phyloP scores from a whole-genome alignment of 352 stramenopile genomes.

The Globisporangium sylvaticum region DNA sequence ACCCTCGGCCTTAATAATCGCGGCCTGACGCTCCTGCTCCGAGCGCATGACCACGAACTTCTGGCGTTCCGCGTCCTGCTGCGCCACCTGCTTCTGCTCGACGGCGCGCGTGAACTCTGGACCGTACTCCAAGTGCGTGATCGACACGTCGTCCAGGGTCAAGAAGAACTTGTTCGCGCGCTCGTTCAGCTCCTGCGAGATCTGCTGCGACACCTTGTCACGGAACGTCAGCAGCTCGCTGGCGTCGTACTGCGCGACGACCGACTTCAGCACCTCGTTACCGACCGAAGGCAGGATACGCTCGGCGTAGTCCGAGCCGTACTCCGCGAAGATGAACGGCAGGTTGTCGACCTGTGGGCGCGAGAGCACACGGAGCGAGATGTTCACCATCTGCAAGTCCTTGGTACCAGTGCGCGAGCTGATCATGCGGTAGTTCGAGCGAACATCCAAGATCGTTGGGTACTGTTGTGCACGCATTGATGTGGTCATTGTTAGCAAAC shows the following conservation, averaged over 20 bases:
- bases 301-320: conserved; percentile 98
- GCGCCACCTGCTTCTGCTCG: conserved; percentile 99
- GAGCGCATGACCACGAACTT: conserved; percentile 98
- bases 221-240: conserved; percentile 98
- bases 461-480: conserved; percentile 33
- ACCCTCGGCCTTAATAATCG: conserved; percentile 93
- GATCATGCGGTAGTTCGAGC: conserved; percentile 96
- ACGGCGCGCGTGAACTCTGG: conserved; percentile 99
- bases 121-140: conserved; percentile 99
- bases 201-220: conserved; percentile 96
- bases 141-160: conserved; percentile 98
- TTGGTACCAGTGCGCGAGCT: conserved; percentile 96
- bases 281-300: conserved; percentile 99
- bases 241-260: conserved; percentile 98
- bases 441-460: conserved; percentile 98
- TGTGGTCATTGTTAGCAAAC: no score
- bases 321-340: conserved; percentile 95
- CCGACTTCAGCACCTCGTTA: conserved; percentile 93
- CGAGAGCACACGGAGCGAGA: conserved; percentile 96
- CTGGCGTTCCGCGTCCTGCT: conserved; percentile 98
- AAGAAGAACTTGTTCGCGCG: conserved; percentile 97
- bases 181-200: conserved; percentile 95
- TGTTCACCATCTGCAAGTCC: conserved; percentile 99
- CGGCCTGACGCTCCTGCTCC: conserved; percentile 96
- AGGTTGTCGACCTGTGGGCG: conserved; percentile 93